These are phyloP conservation scores for Aspergillus ibericus DNA, from an alignment of 2,329 filamentous ascomycete species.

Conservation along the genomic window DNA sequence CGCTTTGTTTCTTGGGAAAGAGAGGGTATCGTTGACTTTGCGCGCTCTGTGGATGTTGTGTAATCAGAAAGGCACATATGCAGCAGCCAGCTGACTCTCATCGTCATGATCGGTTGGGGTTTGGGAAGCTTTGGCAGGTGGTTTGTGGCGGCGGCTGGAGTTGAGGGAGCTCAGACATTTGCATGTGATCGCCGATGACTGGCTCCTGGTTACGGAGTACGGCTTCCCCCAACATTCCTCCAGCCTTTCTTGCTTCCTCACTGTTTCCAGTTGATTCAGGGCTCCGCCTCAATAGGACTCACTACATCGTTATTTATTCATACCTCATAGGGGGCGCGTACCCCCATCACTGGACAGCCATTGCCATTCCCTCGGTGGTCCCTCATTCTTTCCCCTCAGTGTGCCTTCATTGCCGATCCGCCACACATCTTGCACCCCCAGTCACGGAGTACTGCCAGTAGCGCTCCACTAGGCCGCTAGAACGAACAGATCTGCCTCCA, in stretches of 20 bases:
- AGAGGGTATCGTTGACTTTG: background rate
- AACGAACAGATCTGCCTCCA: background rate
- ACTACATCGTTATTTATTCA: background rate
- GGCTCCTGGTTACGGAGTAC: background rate
- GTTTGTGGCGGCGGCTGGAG: background rate
- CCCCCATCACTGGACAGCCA: background rate
- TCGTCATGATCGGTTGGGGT: background rate
- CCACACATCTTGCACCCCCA: slow-evolving; percentile 10
- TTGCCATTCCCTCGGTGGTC: background rate
- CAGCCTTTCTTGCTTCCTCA: background rate
- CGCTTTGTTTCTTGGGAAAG: background rate
- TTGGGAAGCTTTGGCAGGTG: background rate
- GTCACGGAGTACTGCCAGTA: background rate
- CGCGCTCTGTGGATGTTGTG: no score
- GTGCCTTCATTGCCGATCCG: slow-evolving; percentile 9
- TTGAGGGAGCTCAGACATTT: background rate
- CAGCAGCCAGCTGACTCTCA: background rate
- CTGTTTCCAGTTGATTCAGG: background rate
- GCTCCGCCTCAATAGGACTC: background rate
- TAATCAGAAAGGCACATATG: no score
- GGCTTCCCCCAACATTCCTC: background rate
- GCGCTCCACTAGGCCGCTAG: slow-evolving; percentile 6
- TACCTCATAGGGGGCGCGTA: background rate
- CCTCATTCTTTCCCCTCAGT: background rate
- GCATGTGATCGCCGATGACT: slow-evolving; percentile 2